These are phyloP conservation scores for Clonostachys rhizophaga DNA, from an alignment of 2,329 filamentous ascomycete species.

Conservation along the genomic window DNA sequence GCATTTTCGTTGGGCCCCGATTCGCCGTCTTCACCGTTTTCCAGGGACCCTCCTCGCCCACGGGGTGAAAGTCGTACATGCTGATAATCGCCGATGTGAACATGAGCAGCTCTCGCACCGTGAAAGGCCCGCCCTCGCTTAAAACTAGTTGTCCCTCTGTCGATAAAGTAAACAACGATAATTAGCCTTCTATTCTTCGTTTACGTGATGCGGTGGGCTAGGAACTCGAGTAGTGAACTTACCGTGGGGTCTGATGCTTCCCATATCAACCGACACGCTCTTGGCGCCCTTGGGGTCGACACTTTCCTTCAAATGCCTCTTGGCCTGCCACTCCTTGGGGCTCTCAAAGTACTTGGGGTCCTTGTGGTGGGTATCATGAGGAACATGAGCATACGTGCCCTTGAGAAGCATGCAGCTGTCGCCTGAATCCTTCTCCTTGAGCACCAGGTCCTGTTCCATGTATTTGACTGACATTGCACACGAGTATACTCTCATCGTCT, in stretches of 20 bases:
- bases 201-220: no score
- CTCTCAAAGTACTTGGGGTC: slow-evolving; percentile 23
- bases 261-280: slow-evolving; percentile 9
- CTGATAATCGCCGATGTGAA: slow-evolving; percentile 25
- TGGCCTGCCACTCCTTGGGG: slow-evolving; percentile 24
- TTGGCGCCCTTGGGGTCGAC: no score
- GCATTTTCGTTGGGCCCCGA: slow-evolving; percentile 16
- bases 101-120: slow-evolving; percentile 23
- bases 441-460: slow-evolving; percentile 21
- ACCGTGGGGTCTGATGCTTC: slow-evolving; percentile 25
- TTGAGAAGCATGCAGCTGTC: slow-evolving; percentile 21
- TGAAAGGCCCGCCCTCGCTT: slow-evolving; percentile 22
- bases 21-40: slow-evolving; percentile 13
- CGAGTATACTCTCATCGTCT: slow-evolving; percentile 32
- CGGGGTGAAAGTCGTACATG: slow-evolving; percentile 27
- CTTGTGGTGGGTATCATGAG: slow-evolving; percentile 24
- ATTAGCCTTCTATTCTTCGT: slow-evolving; percentile 3
- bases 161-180: background rate
- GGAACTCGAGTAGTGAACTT: slow-evolving; percentile 5
- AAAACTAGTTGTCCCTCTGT: slow-evolving; percentile 22
- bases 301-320: slow-evolving; percentile 21
- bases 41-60: slow-evolving; percentile 16
- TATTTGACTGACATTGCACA: slow-evolving; percentile 20
- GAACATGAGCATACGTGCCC: slow-evolving; percentile 24
- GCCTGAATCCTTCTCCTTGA: slow-evolving; percentile 16